phyloP scores from a whole-genome alignment of 2,329 filamentous ascomycete genomes.

The Aspergillus glaucus region DNA sequence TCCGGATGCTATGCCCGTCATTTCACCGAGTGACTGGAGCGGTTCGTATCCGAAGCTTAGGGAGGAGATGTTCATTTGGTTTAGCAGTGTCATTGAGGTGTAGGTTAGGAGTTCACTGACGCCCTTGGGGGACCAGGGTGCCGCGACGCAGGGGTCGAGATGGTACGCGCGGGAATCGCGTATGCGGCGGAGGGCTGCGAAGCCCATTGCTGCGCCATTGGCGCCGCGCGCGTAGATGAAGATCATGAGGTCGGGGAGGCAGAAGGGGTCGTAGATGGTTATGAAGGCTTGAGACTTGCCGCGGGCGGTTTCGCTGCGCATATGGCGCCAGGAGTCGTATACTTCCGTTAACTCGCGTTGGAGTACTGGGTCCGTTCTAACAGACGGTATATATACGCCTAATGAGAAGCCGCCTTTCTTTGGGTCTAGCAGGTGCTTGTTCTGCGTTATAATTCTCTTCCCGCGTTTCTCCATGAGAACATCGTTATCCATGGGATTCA shows the following conservation, averaged over 20 bases:
- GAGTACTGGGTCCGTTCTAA: slow-evolving; percentile 23
- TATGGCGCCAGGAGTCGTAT: slow-evolving; percentile 34
- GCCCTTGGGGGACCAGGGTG: slow-evolving; percentile 29
- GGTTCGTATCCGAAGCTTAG: slow-evolving; percentile 38
- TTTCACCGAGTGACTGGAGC: slow-evolving; percentile 22
- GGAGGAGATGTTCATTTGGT: slow-evolving; percentile 26
- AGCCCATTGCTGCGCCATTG: slow-evolving; percentile 27
- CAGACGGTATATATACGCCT: slow-evolving; percentile 29
- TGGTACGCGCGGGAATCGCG: slow-evolving; percentile 35
- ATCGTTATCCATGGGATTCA: slow-evolving; percentile 37
- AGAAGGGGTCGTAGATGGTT: slow-evolving; percentile 37
- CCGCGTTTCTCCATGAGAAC: slow-evolving; percentile 29
- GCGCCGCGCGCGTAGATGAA: slow-evolving; percentile 34
- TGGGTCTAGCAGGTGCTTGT: slow-evolving; percentile 30
- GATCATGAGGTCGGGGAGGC: slow-evolving; percentile 33
- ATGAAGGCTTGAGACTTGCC: slow-evolving; percentile 32
- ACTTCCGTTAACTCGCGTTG: slow-evolving; percentile 28
- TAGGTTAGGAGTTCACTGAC: slow-evolving; percentile 35
- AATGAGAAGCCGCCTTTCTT: slow-evolving; percentile 29
- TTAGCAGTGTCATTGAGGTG: slow-evolving; percentile 32
- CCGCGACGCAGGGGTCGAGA: slow-evolving; percentile 36
- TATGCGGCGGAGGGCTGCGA: slow-evolving; percentile 34
- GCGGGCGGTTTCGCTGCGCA: slow-evolving; percentile 22
- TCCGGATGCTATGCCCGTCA: slow-evolving; percentile 24
- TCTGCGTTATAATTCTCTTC: slow-evolving; percentile 34